Evolutionary conservation across 2,329 filamentous ascomycete species (phyloP), one percentile per base, ranked within the genome.

Genomic region (Colletotrichum scovillei): DNA sequence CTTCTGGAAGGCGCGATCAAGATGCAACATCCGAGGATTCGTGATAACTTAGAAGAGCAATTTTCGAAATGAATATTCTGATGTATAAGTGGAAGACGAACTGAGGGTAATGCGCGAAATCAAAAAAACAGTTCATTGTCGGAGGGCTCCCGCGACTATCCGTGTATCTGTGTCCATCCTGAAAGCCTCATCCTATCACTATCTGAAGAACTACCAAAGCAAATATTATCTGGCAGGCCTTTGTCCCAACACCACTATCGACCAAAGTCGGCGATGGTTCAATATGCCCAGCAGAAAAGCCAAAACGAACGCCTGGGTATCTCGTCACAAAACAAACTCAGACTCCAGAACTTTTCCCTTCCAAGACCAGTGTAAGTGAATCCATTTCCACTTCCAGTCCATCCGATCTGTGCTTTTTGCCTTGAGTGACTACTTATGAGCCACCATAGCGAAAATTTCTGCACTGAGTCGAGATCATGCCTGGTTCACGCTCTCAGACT

Each of bases 391-490:
- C 42, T 4, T n/a, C 3, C 19, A 46, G 1, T 4, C 46, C 2
- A n/a, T 24, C 5, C 24, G 28, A 5, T 11, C 16, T 19, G 30
- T 63, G 19, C 16, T 16, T 5, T 9, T 30, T 22, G 24, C 2
- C 16, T 5, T 7, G n/a, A n/a, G 5, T 12, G 38, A 16, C 16
- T 5, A 9, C n/a, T 16, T 9, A 16, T 16, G 14, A 42, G 14
- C 14, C 16, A 6, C 38, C 38, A 6, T 6, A 5, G 2, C 14
- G 6, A n/a, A 5, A 32, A 4, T 6, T 16, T 53, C 5, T 2
- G 19, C 5, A 2, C 12, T 11, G 12, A 1, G 0, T 1, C 4
- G 7, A 7, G n/a, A 12, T 2, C 2, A 7, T 16, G 14, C 11
- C 11, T 2, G 22, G 2, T 55, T 46, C 22, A 22, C 30, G 24